Conservation (phyloP, 148 eudicot genomes). For the Rhododendron henanense region DNA sequence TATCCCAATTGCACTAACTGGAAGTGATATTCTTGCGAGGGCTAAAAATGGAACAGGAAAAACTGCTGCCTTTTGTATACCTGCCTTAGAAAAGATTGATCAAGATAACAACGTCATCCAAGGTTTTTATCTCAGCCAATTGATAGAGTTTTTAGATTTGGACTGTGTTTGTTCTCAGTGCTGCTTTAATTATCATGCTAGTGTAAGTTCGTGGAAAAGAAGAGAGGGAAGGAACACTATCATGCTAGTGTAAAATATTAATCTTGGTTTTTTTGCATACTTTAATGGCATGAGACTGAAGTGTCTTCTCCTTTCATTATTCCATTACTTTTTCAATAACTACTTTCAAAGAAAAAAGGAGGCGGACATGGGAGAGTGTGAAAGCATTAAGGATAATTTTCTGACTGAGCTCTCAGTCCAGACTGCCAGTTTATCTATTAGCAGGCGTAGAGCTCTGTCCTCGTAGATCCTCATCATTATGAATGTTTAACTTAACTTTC, state of each 20-base stretch:
- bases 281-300: background rate
- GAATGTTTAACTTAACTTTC: background rate
- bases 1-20: slow-evolving; percentile 88
- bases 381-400: background rate
- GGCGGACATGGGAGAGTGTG: background rate
- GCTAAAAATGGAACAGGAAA: slow-evolving; percentile 93
- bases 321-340: background rate
- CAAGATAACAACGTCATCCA: slow-evolving; percentile 78
- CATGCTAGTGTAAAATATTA: background rate
- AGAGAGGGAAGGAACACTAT: background rate
- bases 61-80: slow-evolving; percentile 89
- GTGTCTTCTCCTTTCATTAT: background rate
- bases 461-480: background rate
- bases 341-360: background rate
- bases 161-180: background rate
- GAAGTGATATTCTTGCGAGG: slow-evolving; percentile 85
- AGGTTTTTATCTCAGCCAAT: slow-evolving; percentile 41
- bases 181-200: background rate
- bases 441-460: background rate
- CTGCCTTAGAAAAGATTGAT: slow-evolving; percentile 80
- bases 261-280: slow-evolving; percentile 1
- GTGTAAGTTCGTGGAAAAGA: background rate
- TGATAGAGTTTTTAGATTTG: background rate
- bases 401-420: background rate
- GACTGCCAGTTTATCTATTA: background rate